These are phyloP conservation scores for Aschersonia sp. DNA, from an alignment of 2,329 filamentous ascomycete genomes.

Conservation along the genomic window DNA sequence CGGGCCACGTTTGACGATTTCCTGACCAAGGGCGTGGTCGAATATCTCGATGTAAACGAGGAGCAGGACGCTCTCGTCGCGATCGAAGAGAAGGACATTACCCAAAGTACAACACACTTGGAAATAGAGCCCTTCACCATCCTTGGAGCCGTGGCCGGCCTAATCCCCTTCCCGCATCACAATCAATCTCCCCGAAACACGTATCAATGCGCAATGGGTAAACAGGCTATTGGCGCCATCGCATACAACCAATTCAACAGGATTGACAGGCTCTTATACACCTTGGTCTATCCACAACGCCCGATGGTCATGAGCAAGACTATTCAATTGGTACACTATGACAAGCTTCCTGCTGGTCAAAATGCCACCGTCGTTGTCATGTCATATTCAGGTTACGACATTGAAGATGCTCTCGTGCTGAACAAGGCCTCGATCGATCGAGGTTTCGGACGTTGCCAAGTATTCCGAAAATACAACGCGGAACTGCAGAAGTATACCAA, in stretches of 20 bases:
- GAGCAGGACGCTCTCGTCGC: conserved; percentile 94
- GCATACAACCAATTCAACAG: conserved; percentile 96
- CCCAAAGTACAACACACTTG: conserved; percentile 73
- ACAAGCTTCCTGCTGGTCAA: conserved; percentile 91
- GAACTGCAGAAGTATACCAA: conserved; percentile 84
- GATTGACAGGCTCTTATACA: conserved; percentile 90
- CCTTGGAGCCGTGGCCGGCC: conserved; percentile 82
- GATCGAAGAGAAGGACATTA: conserved; percentile 75
- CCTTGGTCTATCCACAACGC: conserved; percentile 94
- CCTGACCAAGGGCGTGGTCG: conserved; percentile 74
- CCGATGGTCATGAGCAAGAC: conserved; percentile 96
- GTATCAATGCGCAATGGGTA: conserved; percentile 99
- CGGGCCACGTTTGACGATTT: conserved; percentile 91
- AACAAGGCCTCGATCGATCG: conserved; percentile 94
- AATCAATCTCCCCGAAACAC: conserved; percentile 98
- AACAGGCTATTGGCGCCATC: conserved; percentile 97
- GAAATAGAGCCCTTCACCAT: conserved; percentile 98
- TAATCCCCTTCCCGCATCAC: conserved; percentile 97
- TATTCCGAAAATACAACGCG: conserved; percentile 88
- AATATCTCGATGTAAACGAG: conserved; percentile 96
- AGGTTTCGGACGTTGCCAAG: conserved; percentile 91
- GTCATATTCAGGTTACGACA: conserved; percentile 99
- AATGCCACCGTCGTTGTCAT: conserved; percentile 97
- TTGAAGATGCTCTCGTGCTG: conserved; percentile 90
- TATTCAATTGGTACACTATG: conserved; percentile 92